Evolutionary conservation across 2,329 filamentous ascomycete species (phyloP).

Genomic region (Penicillium sumatraense): DNA sequence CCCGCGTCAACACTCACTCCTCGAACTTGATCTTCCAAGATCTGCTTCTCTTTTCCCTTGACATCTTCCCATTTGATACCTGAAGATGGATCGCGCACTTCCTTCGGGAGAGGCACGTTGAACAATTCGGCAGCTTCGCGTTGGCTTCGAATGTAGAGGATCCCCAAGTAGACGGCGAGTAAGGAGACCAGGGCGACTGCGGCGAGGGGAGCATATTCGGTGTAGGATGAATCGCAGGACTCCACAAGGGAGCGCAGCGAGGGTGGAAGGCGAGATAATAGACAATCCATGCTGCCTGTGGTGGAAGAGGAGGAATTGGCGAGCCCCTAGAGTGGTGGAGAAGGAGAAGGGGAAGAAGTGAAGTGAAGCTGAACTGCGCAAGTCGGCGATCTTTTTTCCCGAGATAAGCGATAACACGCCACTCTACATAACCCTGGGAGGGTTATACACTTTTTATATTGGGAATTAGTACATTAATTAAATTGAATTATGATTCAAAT

Average conservation of each 20-base stretch:
- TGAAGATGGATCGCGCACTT: slow-evolving; percentile 36
- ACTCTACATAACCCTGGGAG: neutral
- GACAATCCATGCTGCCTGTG: slow-evolving; percentile 32
- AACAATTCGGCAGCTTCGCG: slow-evolving; percentile 43
- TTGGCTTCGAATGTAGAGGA: slow-evolving; percentile 33
- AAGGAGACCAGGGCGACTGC: slow-evolving; percentile 35
- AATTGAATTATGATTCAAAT: too few species aligned
- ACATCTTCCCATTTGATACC: slow-evolving; percentile 43
- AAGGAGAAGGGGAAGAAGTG: slow-evolving; percentile 41
- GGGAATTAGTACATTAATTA: too few species aligned
- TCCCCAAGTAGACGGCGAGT: slow-evolving; percentile 36
- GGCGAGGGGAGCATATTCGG: slow-evolving; percentile 28
- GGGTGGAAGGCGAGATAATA: slow-evolving; percentile 27
- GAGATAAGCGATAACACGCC: slow-evolving; percentile 19
- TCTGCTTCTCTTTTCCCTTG: slow-evolving; percentile 36
- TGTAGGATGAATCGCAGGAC: slow-evolving; percentile 17
- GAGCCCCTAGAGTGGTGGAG: too few species aligned
- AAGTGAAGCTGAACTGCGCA: neutral
- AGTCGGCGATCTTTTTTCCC: too few species aligned
- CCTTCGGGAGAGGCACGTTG: slow-evolving; percentile 42
- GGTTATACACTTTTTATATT: too few species aligned
- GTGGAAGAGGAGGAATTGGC: slow-evolving; percentile 18
- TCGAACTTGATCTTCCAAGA: slow-evolving; percentile 43
- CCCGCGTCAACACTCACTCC: too few species aligned
- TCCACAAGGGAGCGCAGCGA: slow-evolving; percentile 24